Base-by-base conservation (phyloP, 768 basidiomycete genomes). In the Coprinellus micaceus region DNA sequence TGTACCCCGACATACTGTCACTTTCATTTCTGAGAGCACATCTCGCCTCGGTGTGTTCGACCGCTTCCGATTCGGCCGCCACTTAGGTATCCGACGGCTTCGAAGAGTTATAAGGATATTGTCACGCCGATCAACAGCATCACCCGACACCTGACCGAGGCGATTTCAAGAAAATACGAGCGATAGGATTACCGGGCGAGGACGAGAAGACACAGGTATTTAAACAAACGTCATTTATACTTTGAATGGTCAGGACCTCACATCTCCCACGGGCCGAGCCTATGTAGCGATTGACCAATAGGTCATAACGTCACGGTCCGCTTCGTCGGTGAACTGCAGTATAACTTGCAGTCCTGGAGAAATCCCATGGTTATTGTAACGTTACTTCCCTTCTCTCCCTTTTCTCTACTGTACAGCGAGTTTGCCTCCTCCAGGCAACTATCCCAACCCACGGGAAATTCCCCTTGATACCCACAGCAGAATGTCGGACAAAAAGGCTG, bases 401-500 rank as follows among this genome's bases (percentile, higher is more conserved):
- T 21, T 36, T 47, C 45, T 24, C 33, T 48, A 29, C 21, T 11
- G 10, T 43, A 21, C 21, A 19, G 4, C 12, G 17, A 19, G 36
- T 26, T 43, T 26, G 22, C 22, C 52, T 40, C 26, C 4, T 17
- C 40, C 39, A 19, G 21, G 36, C 24, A 10, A 12, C 28, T 43
- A 25, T 2, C 50, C 55, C 40, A 22, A 50, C 33, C 46, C n/a
- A 28, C 37, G 22, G 46, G 19, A 48, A 9, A 9, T 9, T 37
- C 36, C 25, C 21, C 13, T 25, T 22, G 15, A 25, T 48, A 29
- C 47, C 28, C 24, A 10, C 28, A 7, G 47, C 33, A 29, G 26
- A 52, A 62, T 60, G 61, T 24, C 62, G 13, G 59, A 52, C 37
- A 44, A 54, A 29, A 29, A 43, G 40, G 40, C 33, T 33, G 13